phyloP scores from a whole-genome alignment of 1,139 yeast species.

The Hansenula lynferdii region DNA sequence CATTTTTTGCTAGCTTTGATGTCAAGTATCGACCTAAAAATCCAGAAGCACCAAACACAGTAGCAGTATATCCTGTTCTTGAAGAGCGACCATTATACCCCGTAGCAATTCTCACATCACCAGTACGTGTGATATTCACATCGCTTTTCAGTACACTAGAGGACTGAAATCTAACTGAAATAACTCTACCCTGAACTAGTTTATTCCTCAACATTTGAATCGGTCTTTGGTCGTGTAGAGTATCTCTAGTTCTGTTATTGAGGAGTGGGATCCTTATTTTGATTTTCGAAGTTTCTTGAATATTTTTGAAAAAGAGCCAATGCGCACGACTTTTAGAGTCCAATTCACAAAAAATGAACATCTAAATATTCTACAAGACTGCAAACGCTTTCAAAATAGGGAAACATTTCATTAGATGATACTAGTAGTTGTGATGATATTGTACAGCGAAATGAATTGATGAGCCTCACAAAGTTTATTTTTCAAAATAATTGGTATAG shows the following conservation, averaged over 20 bases:
- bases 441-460: neutral
- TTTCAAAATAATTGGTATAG: too few species aligned
- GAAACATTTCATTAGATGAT: neutral
- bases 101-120: conserved; percentile 63
- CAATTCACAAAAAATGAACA: too few species aligned
- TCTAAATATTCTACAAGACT: too few species aligned
- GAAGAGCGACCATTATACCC: conserved; percentile 87
- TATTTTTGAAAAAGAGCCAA: too few species aligned
- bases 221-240: too few species aligned
- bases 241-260: too few species aligned
- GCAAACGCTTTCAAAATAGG: too few species aligned
- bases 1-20: conserved; percentile 75
- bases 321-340: too few species aligned
- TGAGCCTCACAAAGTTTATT: too few species aligned
- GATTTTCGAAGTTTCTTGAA: too few species aligned
- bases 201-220: neutral
- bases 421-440: neutral
- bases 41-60: conserved; percentile 84
- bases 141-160: conserved; percentile 40
- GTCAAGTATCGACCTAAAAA: conserved; percentile 72
- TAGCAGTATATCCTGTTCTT: conserved; percentile 87
- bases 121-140: conserved; percentile 69
- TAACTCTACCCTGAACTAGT: neutral
- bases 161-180: conserved; percentile 17
- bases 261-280: too few species aligned